Evolutionary conservation across 495 filamentous ascomycete genomes (phyloP), one percentile per base, ranked within the genome.

Genomic region (Neurospora sp.): DNA sequence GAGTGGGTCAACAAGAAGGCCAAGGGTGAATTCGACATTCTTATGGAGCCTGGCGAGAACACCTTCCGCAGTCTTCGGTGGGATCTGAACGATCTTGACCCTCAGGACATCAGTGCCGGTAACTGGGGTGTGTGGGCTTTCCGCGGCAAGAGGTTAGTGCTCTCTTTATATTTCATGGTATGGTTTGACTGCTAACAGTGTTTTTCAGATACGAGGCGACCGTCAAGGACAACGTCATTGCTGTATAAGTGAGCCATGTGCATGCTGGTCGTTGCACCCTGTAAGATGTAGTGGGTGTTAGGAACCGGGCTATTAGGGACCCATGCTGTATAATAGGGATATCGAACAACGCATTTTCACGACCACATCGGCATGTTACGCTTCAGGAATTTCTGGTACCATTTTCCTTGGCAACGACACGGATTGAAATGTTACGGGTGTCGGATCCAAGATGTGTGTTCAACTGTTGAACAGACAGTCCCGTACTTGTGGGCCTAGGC

Each of bases 101-200:
- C 96, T 6, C 91, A 94, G 75, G 96, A 99, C 83, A 86, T 98
- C 74, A 97, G 91, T 74, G 94, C 92, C 79, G 94, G 94, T 53
- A 99, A 99, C 80, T 99, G 93, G 94, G 96, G 96, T 5, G 82
- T 97, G 20, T 99, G 95, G 94, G 93, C 90, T 39, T 98, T 99
- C 83, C 88, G 96, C 80, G 96, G 96, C 74, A 99, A 99, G 89
- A 91, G 96, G 90, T 97, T 90, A 77, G 89, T 86, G 73, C 17
- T 65, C 72, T 71, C 39, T n/a, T 41, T 7, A 31, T 45, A 40
- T 45, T 8, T 8, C 45, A 31, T 31, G 27, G 27, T 31, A 31
- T 31, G 27, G 35, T 8, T 41, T 37, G 38, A 31, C 45, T 77
- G 74, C 80, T 86, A 74, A 85, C 77, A 48, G 70, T 45, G 27